These are phyloP conservation scores for Serendipita sp. DNA, from an alignment of 768 basidiomycete genomes.

Conservation along the genomic window DNA sequence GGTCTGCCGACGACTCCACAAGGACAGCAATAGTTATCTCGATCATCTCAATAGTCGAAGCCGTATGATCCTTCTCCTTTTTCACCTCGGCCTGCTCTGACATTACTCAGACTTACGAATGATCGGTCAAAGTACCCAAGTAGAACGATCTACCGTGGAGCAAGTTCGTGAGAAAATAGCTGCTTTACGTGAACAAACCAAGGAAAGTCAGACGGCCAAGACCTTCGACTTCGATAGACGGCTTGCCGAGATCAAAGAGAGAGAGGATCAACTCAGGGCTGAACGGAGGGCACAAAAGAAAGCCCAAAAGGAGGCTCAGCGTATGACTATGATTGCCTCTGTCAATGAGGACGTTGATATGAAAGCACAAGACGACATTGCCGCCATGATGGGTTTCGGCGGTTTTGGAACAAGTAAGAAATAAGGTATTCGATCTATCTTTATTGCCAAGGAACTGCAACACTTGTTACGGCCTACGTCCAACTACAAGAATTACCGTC, in stretches of 20 bases:
- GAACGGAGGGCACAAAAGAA: conserved; percentile 69
- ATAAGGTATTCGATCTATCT: conserved; percentile 21
- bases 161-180: conserved; percentile 91
- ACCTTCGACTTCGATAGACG: conserved; percentile 91
- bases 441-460: neutral
- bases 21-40: conserved; percentile 84
- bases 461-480: neutral
- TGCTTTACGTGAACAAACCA: conserved; percentile 70
- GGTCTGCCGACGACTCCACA: conserved; percentile 77
- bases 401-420: conserved; percentile 83
- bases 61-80: conserved; percentile 40
- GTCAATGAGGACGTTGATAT: conserved; percentile 19
- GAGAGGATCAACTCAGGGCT: conserved; percentile 48
- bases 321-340: conserved; percentile 41
- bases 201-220: conserved; percentile 65
- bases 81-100: neutral
- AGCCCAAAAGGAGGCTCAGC: conserved; percentile 56
- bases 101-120: conserved; percentile 59
- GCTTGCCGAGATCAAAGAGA: conserved; percentile 61
- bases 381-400: conserved; percentile 77
- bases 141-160: conserved; percentile 77
- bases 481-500: conserved; percentile 20
- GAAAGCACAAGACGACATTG: conserved; percentile 42
- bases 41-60: conserved; percentile 91
- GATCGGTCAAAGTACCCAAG: conserved; percentile 89